Evolutionary conservation across 768 basidiomycete species (phyloP).

Genomic region (Trametes cubensis): DNA sequence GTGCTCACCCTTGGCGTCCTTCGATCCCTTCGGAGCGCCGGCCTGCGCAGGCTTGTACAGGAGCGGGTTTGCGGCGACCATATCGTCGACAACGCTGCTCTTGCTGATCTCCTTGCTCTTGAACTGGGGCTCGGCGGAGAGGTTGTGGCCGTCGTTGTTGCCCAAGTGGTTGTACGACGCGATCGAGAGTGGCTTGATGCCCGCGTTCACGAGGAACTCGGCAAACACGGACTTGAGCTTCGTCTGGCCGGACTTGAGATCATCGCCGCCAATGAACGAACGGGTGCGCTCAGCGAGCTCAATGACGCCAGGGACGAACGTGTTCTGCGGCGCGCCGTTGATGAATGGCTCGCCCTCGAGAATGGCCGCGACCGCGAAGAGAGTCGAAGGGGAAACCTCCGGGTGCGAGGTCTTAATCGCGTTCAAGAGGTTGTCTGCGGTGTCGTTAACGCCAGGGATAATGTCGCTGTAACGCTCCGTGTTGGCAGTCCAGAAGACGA

Average conservation of each 20-base stretch:
- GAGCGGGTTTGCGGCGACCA: slow-evolving; percentile 90
- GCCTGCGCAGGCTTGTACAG: slow-evolving; percentile 82
- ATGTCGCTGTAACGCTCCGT: slow-evolving; percentile 97
- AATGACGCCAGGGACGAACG: slow-evolving; percentile 95
- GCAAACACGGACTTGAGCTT: slow-evolving; percentile 96
- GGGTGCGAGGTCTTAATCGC: slow-evolving; percentile 84
- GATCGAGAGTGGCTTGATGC: slow-evolving; percentile 96
- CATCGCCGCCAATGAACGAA: slow-evolving; percentile 96
- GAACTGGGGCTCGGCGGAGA: slow-evolving; percentile 91
- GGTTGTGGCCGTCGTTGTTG: slow-evolving; percentile 95
- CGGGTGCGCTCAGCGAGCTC: slow-evolving; percentile 85
- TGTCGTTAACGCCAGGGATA: slow-evolving; percentile 94
- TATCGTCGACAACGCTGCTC: slow-evolving; percentile 96
- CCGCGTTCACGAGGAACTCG: slow-evolving; percentile 98
- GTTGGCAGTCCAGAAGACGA: slow-evolving; percentile 99
- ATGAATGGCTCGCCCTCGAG: slow-evolving; percentile 97
- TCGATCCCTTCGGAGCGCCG: slow-evolving; percentile 51
- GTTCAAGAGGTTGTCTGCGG: slow-evolving; percentile 80
- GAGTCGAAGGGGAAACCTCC: slow-evolving; percentile 94
- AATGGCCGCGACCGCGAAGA: slow-evolving; percentile 95
- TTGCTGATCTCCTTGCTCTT: slow-evolving; percentile 98
- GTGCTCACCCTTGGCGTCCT: slow-evolving; percentile 85
- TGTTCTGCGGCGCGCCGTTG: slow-evolving; percentile 98
- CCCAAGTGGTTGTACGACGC: slow-evolving; percentile 99
- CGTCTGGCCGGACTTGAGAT: slow-evolving; percentile 97